Evolutionary conservation across 495 filamentous ascomycete species (phyloP), one percentile per base, ranked within the genome.

Genomic region (Aspergillus bridgeri): DNA sequence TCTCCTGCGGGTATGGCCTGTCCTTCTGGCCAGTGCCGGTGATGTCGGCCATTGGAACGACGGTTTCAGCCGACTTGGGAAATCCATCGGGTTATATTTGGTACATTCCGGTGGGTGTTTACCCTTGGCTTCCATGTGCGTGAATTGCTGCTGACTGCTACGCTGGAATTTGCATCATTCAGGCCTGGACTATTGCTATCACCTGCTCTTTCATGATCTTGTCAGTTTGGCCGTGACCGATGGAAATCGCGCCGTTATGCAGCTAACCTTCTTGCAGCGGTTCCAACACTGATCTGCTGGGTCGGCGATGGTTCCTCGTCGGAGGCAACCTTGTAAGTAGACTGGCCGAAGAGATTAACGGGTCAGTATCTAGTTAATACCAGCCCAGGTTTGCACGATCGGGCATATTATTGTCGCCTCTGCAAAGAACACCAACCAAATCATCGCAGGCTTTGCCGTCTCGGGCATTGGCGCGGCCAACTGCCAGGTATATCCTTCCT

Each of bases 101-200:
- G 65, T 68, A 62, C 63, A 55, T 65, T 42, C 65, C 63, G 2
- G 64, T 64, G 24, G 4, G 58, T 42, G 24, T 21, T 15, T 21
- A 2, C 4, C 21, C 25, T 5, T 21, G 23, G 48, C 17, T 25
- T 19, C 18, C 7, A 8, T 18, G 18, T 18, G 15, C 17, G 22
- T 52, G 22, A 52, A 44, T 6, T 17, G 33, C 50, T 24, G 15
- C 18, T 20, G 27, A 42, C 29, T 9, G n/a, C n/a, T 3, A 29
- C 27, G 1, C 6, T 24, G 18, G 19, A 17, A 5, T 8, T 3
- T 29, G 17, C 13, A 48, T 55, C 9, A 18, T 11, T 13, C 27
- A 66, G 65, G 65, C 62, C 11, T 67, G 65, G 65, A 67, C 65
- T 4, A 67, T 67, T 38, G 64, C 65, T 0, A 63, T 67, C 52